phyloP scores from a whole-genome alignment of 1,139 yeast species.

The Yamadazyma taylorii region DNA sequence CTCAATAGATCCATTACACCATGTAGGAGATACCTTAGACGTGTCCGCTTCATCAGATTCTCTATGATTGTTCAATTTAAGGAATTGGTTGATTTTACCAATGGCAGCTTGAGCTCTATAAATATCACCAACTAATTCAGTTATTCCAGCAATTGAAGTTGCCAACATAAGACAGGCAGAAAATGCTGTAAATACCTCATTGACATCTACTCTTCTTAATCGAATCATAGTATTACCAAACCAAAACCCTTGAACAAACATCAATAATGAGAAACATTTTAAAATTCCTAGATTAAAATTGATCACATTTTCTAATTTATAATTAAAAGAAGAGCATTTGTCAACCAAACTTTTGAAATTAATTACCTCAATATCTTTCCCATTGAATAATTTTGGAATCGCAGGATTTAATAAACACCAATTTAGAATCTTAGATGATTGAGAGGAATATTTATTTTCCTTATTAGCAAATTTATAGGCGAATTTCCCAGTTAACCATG shows the following conservation, averaged over 20 bases:
- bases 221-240: conserved; percentile 72
- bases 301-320: conserved; percentile 46
- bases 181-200: conserved; percentile 77
- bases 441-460: conserved; percentile 58
- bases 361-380: conserved; percentile 51
- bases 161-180: conserved; percentile 77
- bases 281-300: conserved; percentile 60
- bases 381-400: conserved; percentile 62
- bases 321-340: conserved; percentile 49
- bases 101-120: conserved; percentile 69
- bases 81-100: conserved; percentile 32
- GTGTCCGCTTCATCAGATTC: conserved; percentile 16
- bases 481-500: conserved; percentile 51
- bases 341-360: conserved; percentile 42
- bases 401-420: conserved; percentile 68
- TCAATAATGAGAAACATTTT: conserved; percentile 57
- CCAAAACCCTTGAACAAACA: conserved; percentile 93
- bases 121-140: conserved; percentile 54
- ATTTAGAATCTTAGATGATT: conserved; percentile 60
- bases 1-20: conserved; percentile 44
- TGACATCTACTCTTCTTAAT: conserved; percentile 48
- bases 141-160: conserved; percentile 49
- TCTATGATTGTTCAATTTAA: conserved; percentile 14
- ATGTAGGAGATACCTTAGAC: conserved; percentile 22
- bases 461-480: conserved; percentile 49